Base-by-base conservation (phyloP, 2,329 filamentous ascomycete genomes). In the Verticillium nonalfalfae region DNA sequence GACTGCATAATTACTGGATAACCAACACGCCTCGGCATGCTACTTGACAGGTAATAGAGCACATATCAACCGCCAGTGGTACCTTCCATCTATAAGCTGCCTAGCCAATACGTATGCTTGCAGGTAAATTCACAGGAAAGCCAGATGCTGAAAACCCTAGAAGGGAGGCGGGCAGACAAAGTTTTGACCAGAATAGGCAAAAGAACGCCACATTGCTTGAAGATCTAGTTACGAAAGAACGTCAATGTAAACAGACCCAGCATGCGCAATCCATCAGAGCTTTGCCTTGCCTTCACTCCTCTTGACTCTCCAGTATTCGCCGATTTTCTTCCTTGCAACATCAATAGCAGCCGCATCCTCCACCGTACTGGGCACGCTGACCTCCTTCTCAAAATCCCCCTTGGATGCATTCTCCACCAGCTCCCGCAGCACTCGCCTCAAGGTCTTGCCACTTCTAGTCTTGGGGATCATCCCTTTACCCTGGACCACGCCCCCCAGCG, bases 381-480 rank as follows among this genome's bases (percentile, higher is more conserved):
- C 89, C 57, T 84, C 79, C 72, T 86, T 89, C 15, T 89, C 87
- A 67, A 89, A 89, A 33, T 93, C 85, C 1, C 85, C 90, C 63
- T 88, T 83, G 5, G 88, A 86, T 0, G 86, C 92, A 70, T 96
- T 91, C 77, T 97, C 93, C 15, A 96, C 77, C 66, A 97, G 76
- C 76, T 96, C 91, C 36, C 91, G 82, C 72, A 97, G 76, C 36
- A 96, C 91, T 31, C 93, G 81, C 3, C 93, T 81, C 62, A 97
- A 75, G 4, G 92, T 97, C 82, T 97, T 98, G 34, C 94, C 94
- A n/a, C 89, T 92, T 34, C 93, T 78, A 15, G 94, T 97, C 79
- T 93, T 93, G 6, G 94, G 93, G 59, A 97, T 97, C 82, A 96
- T 93, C 15, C 88, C 88, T 66, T 86, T 87, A 45, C 91, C 91